These are phyloP conservation scores for Fusarium sp. DNA, from an alignment of 2,329 filamentous ascomycete genomes.

Conservation along the genomic window DNA sequence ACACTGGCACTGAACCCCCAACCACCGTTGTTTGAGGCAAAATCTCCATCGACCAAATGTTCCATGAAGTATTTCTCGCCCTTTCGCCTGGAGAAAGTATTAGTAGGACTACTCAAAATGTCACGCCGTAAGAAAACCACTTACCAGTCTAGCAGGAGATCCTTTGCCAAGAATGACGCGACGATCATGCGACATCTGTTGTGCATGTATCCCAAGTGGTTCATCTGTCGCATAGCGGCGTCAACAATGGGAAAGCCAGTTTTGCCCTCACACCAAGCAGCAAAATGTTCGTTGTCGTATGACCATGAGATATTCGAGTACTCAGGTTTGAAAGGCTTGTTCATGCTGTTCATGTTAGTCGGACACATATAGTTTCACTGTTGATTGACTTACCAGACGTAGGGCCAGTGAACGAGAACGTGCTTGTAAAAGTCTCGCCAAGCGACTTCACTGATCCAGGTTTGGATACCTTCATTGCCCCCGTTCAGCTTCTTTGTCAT, in stretches of 20 bases:
- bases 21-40: conserved; percentile 78
- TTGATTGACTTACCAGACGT: conserved; percentile 70
- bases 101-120: background rate
- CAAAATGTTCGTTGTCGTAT: conserved; percentile 75
- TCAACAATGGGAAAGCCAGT: conserved; percentile 89
- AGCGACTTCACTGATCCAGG: conserved; percentile 85
- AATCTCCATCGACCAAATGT: conserved; percentile 81
- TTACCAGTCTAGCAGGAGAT: conserved; percentile 79
- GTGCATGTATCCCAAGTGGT: conserved; percentile 79
- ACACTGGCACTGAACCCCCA: conserved; percentile 70
- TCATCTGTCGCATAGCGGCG: conserved; percentile 84
- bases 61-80: conserved; percentile 89
- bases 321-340: conserved; percentile 79
- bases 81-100: conserved; percentile 62
- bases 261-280: conserved; percentile 77
- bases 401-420: conserved; percentile 86
- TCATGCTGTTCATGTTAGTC: conserved; percentile 55
- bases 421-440: conserved; percentile 93
- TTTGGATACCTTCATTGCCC: conserved; percentile 72
- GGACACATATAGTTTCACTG: no score
- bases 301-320: conserved; percentile 88
- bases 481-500: conserved; percentile 73
- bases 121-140: background rate
- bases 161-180: conserved; percentile 83
- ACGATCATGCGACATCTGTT: conserved; percentile 88